Conservation (phyloP, 257 asterid species). For the Cinchona pubescens region DNA sequence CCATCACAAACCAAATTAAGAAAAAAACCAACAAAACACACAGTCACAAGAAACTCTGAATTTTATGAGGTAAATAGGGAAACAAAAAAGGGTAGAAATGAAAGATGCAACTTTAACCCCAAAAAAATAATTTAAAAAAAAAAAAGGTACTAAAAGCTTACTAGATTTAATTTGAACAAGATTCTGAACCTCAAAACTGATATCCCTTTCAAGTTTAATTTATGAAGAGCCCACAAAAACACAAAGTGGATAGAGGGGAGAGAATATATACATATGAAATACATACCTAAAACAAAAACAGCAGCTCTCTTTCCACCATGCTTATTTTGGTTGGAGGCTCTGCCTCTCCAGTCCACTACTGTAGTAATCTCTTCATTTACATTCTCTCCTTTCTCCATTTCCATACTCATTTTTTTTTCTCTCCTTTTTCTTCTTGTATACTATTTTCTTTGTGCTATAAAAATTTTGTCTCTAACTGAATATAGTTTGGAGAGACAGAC, state of each 20-base stretch:
- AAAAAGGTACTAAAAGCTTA: neutral
- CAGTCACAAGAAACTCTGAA: neutral
- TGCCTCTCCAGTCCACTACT: conserved; percentile 83
- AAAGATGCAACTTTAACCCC: neutral
- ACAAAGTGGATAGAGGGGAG: neutral
- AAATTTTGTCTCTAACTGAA: neutral
- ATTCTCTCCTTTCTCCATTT: conserved; percentile 35
- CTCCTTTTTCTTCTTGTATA: neutral
- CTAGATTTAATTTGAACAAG: too few relatives aligned
- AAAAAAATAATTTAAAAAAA: neutral
- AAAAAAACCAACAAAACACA: neutral
- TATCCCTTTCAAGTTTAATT: too few relatives aligned
- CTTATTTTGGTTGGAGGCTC: conserved; percentile 60
- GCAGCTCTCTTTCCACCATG: conserved; percentile 93
- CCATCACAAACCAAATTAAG: neutral
- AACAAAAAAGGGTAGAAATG: neutral
- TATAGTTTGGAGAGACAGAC: neutral
- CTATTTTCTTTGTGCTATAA: neutral
- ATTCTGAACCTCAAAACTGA: conserved; percentile 1
- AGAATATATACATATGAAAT: neutral
- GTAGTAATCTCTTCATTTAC: conserved; percentile 17
- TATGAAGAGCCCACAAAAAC: neutral
- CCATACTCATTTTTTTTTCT: neutral
- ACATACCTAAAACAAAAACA: conserved; percentile 66
- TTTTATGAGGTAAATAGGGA: neutral